Evolutionary conservation across 2,329 filamentous ascomycete genomes (phyloP), one percentile per base, ranked within the genome.

Genomic region (Xylaria hypoxylon): DNA sequence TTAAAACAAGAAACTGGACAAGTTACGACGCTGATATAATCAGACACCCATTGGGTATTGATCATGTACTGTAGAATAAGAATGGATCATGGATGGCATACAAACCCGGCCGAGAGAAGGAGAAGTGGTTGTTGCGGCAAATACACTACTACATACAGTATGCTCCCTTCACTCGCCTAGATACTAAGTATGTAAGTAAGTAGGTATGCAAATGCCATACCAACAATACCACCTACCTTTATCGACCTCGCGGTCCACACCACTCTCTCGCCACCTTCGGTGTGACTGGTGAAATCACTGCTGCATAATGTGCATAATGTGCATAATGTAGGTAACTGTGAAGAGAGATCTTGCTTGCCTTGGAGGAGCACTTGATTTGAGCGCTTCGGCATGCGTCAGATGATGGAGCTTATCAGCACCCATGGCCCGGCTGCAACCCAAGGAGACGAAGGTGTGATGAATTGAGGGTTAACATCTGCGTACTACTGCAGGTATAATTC

Each of bases 331-430:
- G 59, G 51, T n/a, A 62, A 33, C 42, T 28, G 38, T 50, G 24
- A 11, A 33, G n/a, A 28, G 13, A 59, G 50, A 64, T 59, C 59
- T 48, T 57, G 57, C 60, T 68, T 56, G 59, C 47, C 59, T 67
- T 48, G 40, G 48, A 65, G 60, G 57, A 35, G 19, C 45, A 47
- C 62, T 60, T 60, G 52, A 59, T 65, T 55, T 62, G 52, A 56
- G 57, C 33, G 55, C 38, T 68, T 42, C 47, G 42, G 31, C 55
- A 33, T n/a, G 28, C 52, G 56, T 71, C 69, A 71, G 65, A 66
- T 70, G 69, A 71, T 47, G 11, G 50, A 47, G 56, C 63, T 68
- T 71, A 68, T 70, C 68, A 65, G 52, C 42, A 59, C 60, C 61
- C 45, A 58, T 59, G 35, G 33, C 38, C 52, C 51, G 59, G 38